Base-by-base conservation (phyloP, 1,139 yeast species). In the Geotrichum restrictum region DNA sequence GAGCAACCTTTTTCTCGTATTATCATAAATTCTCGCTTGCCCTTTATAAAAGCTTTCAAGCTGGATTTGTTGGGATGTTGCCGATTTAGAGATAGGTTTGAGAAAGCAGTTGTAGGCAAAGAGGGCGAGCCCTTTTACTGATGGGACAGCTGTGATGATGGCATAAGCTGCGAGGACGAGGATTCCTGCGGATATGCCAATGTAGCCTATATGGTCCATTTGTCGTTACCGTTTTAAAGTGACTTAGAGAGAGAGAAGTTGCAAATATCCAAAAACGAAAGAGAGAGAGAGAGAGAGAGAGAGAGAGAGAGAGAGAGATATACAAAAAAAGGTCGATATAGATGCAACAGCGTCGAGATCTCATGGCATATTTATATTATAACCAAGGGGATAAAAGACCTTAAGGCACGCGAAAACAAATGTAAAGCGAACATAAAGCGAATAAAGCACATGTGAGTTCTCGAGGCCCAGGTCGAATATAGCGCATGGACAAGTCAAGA, bases 21-120 rank as follows among this genome's bases (percentile, higher is more conserved):
- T 69, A 64, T 86, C 94, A 65, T 86, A 86, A 52, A 85, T 77
- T 53, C 77, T 80, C 13, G 94, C 94, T 66, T 86, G 95, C 49
- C 81, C 82, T 61, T 80, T 78, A 69, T 86, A 86, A 64, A 86
- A 86, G 40, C 76, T 70, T 65, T 86, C 95, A 56, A 86, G 74
- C 18, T 83, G 81, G 29, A 78, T 78, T 64, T 84, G 91, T 63
- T 84, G 87, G 58, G 77, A 76, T 33, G 69, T 62, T 18, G 68
- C 68, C 52, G 72, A 74, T 50, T 72, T 72, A 3, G 72, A 59
- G 57, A 84, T 76, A 0, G 95, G 95, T 64, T 82, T 84, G 58
- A 86, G 63, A 62, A 86, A 86, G 63, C 95, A 86, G 54, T 62
- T 65, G 61, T 64, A 70, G 50, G 65, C 68, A 55, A 69, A 69